Evolutionary conservation across 306 rosid species (phyloP).

Genomic region (Gastrolobium villosum): DNA sequence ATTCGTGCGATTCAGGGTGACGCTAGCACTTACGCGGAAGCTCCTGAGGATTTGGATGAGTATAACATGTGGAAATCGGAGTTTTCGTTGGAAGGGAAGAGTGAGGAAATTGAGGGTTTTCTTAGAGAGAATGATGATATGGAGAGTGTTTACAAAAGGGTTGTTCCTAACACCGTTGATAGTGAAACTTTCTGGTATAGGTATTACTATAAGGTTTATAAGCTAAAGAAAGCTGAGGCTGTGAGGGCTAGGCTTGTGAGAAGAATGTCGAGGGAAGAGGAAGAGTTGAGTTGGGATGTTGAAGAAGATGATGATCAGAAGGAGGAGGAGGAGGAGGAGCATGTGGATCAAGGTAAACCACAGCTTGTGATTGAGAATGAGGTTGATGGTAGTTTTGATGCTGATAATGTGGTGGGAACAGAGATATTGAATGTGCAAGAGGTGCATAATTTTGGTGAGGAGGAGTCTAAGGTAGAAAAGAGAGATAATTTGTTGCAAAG

Average conservation of each 20-base stretch:
- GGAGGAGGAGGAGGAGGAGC: slow-evolving; percentile 46
- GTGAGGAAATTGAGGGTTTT: slow-evolving; percentile 63
- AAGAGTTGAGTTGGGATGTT: slow-evolving; percentile 92
- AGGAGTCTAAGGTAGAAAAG: slow-evolving; percentile 41
- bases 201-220: slow-evolving; percentile 70
- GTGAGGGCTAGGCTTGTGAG: slow-evolving; percentile 72
- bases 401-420: slow-evolving; percentile 11
- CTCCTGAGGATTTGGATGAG: slow-evolving; percentile 76
- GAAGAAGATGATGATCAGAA: slow-evolving; percentile 71
- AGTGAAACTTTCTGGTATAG: slow-evolving; percentile 70
- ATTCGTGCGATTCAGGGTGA: slow-evolving; percentile 70
- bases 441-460: slow-evolving; percentile 43
- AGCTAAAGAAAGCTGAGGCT: slow-evolving; percentile 74
- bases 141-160: slow-evolving; percentile 53
- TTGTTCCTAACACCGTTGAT: slow-evolving; percentile 70
- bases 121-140: slow-evolving; percentile 59
- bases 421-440: slow-evolving; percentile 43
- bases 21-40: slow-evolving; percentile 60
- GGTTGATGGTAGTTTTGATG: slow-evolving; percentile 39
- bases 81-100: slow-evolving; percentile 62
- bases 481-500: background rate
- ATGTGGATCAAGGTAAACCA: slow-evolving; percentile 37
- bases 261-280: slow-evolving; percentile 68
- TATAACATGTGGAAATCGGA: slow-evolving; percentile 60
- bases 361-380: slow-evolving; percentile 34